Base-by-base conservation (phyloP, 169 alveolate genomes). In the Plasmodium relictum region DNA sequence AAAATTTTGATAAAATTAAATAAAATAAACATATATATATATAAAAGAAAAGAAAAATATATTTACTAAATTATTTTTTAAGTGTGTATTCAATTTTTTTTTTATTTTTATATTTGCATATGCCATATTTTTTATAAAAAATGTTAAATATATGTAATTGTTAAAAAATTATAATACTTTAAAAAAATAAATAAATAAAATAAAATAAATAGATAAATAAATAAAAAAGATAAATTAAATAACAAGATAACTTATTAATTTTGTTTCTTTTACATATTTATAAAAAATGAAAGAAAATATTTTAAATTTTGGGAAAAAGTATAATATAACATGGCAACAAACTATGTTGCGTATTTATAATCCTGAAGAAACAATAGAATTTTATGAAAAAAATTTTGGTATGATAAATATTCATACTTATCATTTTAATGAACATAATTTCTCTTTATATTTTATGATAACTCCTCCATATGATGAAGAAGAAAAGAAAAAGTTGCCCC, bases 261-360 rank as follows among this genome's bases (percentile, higher is more conserved):
- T 31, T 31, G 3, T 31, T n/a, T n/a, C n/a, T n/a, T 5, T 18
- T 18, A 6, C 14, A 14, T n/a, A 66, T 22, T 18, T 8, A 66
- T 39, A 66, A 22, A 70, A 70, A 20, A 70, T 44, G 31, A 26
- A 22, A 14, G 45, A 6, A 39, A 52, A 41, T 26, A 83, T 83
- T 63, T 63, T 63, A 45, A 48, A 7, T 7, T 50, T 86, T 12
- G 92, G 71, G 31, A 66, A 65, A 56, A 86, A 61, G 65, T 71
- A 71, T 56, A 74, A 72, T 41, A 22, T 52, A 18, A 61, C 89
- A 31, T 83, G 91, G 92, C 96, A 95, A 70, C 96, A 95, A 88
- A 92, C 95, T 24, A 95, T 95, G 97, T 70, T 95, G 66, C 92
- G 97, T 59, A 93, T 95, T 50, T 90, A 95, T 87, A 93, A 95